Evolutionary conservation across 441 rosid genomes (phyloP), one percentile per base, ranked within the genome.

Genomic region (Dalechampia spathulata): DNA sequence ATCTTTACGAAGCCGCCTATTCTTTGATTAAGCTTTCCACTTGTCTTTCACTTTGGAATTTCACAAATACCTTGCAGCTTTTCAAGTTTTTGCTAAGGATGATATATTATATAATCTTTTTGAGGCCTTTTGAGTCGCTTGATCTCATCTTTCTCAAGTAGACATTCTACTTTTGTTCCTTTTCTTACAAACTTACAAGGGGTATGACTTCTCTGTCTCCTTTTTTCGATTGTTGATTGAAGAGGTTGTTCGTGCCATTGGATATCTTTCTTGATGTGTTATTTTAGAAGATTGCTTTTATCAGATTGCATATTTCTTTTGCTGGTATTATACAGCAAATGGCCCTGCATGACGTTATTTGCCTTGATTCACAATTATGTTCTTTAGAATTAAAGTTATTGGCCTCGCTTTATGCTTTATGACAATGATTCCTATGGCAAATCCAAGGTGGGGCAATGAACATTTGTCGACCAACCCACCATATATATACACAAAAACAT

Each of bases 1-100:
- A 14, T 57, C 36, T 59, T 47, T 32, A 14, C 55, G 34, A 55
- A 25, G 71, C 62, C 16, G n/a, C 32, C 44, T 20, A 42, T 39
- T 49, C 58, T 44, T 57, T 43, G 38, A 60, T 30, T 27, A 25
- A 25, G 49, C 43, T 44, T 28, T 43, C 8, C 15, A 51, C 17
- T 26, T 47, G 16, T 52, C 21, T 1, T 40, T 36, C 49, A 55
- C 42, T 38, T 36, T 25, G 12, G 27, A 37, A 47, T 30, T 45
- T 61, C 36, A 26, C 14, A 17, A 11, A 47, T 63, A 46, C 23
- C 36, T 52, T 44, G 23, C 11, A 34, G 49, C 17, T 25, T 53
- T 55, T 47, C 25, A 37, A n/a, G 43, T 27, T 46, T 25, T 63
- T 26, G 60, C 21, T n/a, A 41, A 39, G 56, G 4, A 48, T 39